Evolutionary conservation across 1,284 basidiomycete genomes (phyloP), one percentile per base, ranked within the genome.

Genomic region (Volvariella volvacea): DNA sequence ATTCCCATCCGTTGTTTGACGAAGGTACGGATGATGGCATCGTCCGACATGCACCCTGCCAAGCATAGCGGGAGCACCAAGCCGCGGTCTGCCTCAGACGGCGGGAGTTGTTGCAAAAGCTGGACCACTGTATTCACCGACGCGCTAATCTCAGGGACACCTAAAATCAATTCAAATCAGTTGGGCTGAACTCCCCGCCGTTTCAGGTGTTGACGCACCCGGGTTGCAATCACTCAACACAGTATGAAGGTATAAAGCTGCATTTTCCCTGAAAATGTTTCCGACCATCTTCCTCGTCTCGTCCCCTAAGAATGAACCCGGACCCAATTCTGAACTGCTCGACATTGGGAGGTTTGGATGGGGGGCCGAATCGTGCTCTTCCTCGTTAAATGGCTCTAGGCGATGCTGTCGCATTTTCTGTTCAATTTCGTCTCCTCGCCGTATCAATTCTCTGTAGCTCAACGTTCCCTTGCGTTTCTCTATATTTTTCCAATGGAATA

Each of bases 401-500:
- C 54, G 54, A 45, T 63, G 62, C 45, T 66, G 65, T 30, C 70
- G 69, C 39, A 88, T 68, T 46, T 73, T 69, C 50, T 74, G 73
- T 61, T 88, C 83, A 53, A 88, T 80, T 31, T 66, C 66, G 50
- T 78, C 76, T 25, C 80, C 84, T 14, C 80, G 73, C 17, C 74
- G 68, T 50, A 88, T 70, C 17, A 89, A 72, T 51, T 88, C 84
- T 47, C 78, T 75, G 56, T 75, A 70, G 62, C 83, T 88, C 48
- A 89, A 65, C 30, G 74, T 73, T 22, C 78, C 77, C 47, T 76
- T 76, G 34, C 68, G 72, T 48, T 70, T 63, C 59, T 83, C 80
- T 48, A 67, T 66, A 19, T 66, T 61, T 61, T 88, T 88, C 88
- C 88, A 90, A 52, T 80, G 74, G 9, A 83, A 77, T n/a, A 92